Percentiles rank a stretch among this genome's conserved stretches.
Evolutionary conservation across 352 stramenopile genomes (phyloP).

Genomic region (Pythium dissotocum): DNA sequence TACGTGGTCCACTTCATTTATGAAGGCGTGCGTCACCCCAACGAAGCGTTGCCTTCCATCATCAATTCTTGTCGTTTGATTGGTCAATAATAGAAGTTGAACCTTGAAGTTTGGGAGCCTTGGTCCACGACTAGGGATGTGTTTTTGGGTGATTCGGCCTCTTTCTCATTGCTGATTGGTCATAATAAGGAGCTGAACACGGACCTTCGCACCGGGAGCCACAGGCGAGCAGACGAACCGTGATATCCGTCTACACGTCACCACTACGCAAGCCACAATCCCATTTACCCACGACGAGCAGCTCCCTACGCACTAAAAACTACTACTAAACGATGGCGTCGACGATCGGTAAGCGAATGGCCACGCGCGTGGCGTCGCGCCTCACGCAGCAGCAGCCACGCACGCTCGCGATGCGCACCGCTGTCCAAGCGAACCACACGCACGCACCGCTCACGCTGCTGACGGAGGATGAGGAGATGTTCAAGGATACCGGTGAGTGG

Average conservation of each 20-base stretch:
- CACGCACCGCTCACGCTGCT: slow-evolving; percentile 59
- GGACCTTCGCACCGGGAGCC: background rate
- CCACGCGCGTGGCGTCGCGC: slow-evolving; percentile 13
- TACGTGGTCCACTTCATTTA: slow-evolving; percentile 10
- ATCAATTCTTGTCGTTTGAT: background rate
- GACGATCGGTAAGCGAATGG: slow-evolving; percentile 20
- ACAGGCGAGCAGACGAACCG: slow-evolving; percentile 12
- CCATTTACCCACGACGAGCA: slow-evolving; percentile 9
- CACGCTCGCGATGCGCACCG: background rate
- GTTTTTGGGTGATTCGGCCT: slow-evolving; percentile 25
- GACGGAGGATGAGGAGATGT: slow-evolving; percentile 80
- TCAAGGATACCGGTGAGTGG: slow-evolving; percentile 73
- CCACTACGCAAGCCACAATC: slow-evolving; percentile 9
- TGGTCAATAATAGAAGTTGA: slow-evolving; percentile 9
- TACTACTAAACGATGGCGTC: slow-evolving; percentile 19
- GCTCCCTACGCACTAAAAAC: background rate
- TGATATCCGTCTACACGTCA: slow-evolving; percentile 5
- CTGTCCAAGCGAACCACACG: slow-evolving; percentile 26
- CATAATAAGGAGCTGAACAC: background rate
- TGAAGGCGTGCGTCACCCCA: slow-evolving; percentile 1
- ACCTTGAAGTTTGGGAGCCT: slow-evolving; percentile 23
- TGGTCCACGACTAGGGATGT: slow-evolving; percentile 12
- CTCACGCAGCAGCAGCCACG: slow-evolving; percentile 14
- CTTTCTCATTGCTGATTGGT: slow-evolving; percentile 11
- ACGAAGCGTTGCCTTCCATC: background rate